Conservation (phyloP, 106 monocot species). For the Acanthochlamys bracteata region DNA sequence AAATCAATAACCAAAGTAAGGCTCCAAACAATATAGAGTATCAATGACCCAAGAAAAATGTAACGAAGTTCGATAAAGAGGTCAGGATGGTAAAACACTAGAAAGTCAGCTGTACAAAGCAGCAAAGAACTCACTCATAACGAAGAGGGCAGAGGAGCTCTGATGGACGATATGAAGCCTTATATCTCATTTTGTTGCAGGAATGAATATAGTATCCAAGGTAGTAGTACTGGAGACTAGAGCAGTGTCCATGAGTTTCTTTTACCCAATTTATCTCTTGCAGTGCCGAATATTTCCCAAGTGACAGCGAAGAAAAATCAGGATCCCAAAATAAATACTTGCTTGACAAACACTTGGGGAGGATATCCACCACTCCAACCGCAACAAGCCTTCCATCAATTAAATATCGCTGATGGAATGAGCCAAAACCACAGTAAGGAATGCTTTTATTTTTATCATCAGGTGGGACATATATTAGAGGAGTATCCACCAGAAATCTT, state of each 20-base stretch:
- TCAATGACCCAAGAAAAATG: too few relatives aligned
- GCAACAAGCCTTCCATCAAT: slow-evolving; percentile 94
- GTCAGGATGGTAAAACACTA: too few relatives aligned
- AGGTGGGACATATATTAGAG: slow-evolving; percentile 54
- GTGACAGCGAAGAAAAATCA: slow-evolving; percentile 77
- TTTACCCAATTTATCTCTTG: slow-evolving; percentile 93
- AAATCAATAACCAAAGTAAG: too few relatives aligned
- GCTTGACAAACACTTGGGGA: slow-evolving; percentile 94
- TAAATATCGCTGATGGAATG: slow-evolving; percentile 90
- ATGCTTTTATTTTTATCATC: slow-evolving; percentile 14
- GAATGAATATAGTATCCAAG: slow-evolving; percentile 98
- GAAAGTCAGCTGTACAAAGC: too few relatives aligned
- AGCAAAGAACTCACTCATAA: slow-evolving; percentile 44
- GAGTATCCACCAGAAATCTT: slow-evolving; percentile 81
- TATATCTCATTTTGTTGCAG: slow-evolving; percentile 97
- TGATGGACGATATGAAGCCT: slow-evolving; percentile 85
- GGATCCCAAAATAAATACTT: slow-evolving; percentile 99
- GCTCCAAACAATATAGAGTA: too few relatives aligned
- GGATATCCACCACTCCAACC: slow-evolving; percentile 92
- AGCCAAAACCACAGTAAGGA: slow-evolving; percentile 79
- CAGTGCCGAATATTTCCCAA: slow-evolving; percentile 88
- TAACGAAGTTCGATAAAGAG: too few relatives aligned
- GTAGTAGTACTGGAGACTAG: slow-evolving; percentile 78
- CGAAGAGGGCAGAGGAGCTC: slow-evolving; percentile 97
- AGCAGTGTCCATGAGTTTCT: slow-evolving; percentile 27